phyloP scores from a whole-genome alignment of 148 eudicot species.

The Bassia scoparia region DNA sequence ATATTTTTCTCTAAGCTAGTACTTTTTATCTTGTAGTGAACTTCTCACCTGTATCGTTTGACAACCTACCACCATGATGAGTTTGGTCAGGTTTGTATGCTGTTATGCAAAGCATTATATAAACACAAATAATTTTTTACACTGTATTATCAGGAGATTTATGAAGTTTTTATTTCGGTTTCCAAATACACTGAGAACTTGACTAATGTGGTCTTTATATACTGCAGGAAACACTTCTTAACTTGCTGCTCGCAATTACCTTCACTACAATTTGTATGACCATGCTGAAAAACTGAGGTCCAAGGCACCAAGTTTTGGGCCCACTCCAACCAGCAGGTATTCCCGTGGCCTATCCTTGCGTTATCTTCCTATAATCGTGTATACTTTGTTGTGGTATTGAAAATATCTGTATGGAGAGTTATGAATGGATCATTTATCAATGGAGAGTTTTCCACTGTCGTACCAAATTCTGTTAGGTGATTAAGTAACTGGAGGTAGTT shows the following conservation, averaged over 20 bases:
- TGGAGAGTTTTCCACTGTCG: too few relatives aligned
- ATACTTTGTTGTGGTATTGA: neutral
- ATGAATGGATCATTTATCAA: too few relatives aligned
- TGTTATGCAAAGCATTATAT: neutral
- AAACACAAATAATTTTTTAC: too few relatives aligned
- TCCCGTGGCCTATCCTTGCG: slow-evolving; percentile 7
- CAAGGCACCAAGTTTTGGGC: slow-evolving; percentile 98
- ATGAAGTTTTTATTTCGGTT: neutral
- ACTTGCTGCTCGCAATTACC: slow-evolving; percentile 86
- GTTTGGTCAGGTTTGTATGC: slow-evolving; percentile 82
- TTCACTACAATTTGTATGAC: slow-evolving; percentile 90
- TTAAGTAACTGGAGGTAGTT: too few relatives aligned
- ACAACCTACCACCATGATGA: slow-evolving; percentile 93
- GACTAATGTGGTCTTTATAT: neutral
- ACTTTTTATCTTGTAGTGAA: slow-evolving; percentile 44
- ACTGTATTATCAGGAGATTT: neutral
- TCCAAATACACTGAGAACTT: neutral
- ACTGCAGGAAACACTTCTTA: slow-evolving; percentile 90
- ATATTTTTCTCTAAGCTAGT: slow-evolving; percentile 13
- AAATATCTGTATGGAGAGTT: neutral
- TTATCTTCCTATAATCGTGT: neutral
- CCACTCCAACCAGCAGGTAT: slow-evolving; percentile 95
- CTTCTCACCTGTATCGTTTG: slow-evolving; percentile 82
- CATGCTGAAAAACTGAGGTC: slow-evolving; percentile 97
- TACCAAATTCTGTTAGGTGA: too few relatives aligned